phyloP scores from a whole-genome alignment of 129 eudicot species.

The Glebionis coronaria region DNA sequence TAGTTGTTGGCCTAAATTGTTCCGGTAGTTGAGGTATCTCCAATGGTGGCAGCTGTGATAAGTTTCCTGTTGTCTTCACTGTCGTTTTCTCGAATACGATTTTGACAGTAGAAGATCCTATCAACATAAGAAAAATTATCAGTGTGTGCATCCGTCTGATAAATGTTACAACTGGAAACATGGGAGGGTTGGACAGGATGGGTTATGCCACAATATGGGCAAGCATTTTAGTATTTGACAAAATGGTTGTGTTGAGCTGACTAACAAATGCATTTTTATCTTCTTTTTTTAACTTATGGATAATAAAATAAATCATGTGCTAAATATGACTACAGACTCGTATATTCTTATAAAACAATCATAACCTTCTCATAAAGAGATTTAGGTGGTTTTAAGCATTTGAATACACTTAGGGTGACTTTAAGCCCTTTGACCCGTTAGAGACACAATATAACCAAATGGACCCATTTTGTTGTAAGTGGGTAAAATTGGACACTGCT shows the following conservation, averaged over 20 bases:
- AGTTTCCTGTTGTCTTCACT: slow-evolving; percentile 79
- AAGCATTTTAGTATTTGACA: neutral
- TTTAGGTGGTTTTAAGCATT: neutral
- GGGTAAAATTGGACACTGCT: neutral
- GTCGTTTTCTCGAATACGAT: slow-evolving; percentile 86
- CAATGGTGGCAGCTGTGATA: slow-evolving; percentile 83
- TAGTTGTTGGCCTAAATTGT: slow-evolving; percentile 51
- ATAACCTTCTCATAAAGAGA: neutral
- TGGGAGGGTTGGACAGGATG: too few relatives aligned
- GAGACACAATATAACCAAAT: neutral
- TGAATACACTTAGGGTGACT: neutral
- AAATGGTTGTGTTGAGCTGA: neutral
- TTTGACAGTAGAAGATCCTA: slow-evolving; percentile 50
- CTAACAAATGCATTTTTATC: neutral
- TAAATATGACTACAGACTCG: neutral
- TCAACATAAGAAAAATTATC: neutral
- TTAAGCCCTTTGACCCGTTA: neutral
- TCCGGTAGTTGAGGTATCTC: slow-evolving; percentile 64
- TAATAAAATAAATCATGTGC: neutral
- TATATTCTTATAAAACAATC: neutral
- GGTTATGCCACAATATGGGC: too few relatives aligned
- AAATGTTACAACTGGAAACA: slow-evolving; percentile 1
- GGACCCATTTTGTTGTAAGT: neutral
- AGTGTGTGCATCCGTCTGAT: slow-evolving; percentile 8
- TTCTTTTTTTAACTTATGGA: too few relatives aligned